Base-by-base conservation (phyloP, 2,329 filamentous ascomycete species). In the Scedosporium dehoogii region DNA sequence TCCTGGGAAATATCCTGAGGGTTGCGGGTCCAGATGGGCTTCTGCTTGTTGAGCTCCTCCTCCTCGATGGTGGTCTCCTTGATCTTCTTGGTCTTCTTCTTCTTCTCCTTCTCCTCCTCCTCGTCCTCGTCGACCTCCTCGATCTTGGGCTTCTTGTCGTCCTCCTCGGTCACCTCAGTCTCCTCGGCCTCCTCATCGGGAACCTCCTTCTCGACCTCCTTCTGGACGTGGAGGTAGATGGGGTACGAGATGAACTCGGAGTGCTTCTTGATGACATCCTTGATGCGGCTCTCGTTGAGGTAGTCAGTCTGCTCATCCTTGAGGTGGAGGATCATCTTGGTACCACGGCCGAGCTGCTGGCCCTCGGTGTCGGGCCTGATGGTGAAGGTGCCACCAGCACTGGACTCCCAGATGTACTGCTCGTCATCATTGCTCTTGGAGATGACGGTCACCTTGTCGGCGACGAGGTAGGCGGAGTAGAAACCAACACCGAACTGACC, bases 221-320 rank as follows among this genome's bases (percentile, higher is more conserved):
- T 99, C 78, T 90, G 81, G 74, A 99, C 92, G 83, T 99, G 94
- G 70, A 99, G 93, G 86, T 97, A 99, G 89, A 99, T 99, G 75
- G 94, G 94, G 86, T 99, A 99, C 60, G 94, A 97, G 84, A 99
- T 99, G 86, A 99, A 99, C 84, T 99, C 94, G 76, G 94, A 97
- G 90, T 99, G 94, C 91, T 99, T 99, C 92, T 97, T 97, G 85
- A 99, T 92, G 69, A 99, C 93, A 85, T 99, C 94, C 90, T 99
- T 99, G 85, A 99, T 89, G 86, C 93, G 94, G 85, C 85, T 85
- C 89, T 99, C 94, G 80, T 97, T 96, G 70, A 97, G 85, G 87
- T 96, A 99, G 79, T 97, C 94, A 68, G 83, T 84, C 85, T 99
- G 94, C 87, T 99, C 94, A 72, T 99, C 94, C 90, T 99, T 99